Percentiles rank a stretch among this genome's conserved stretches.
Conservation (phyloP, 169 alveolate genomes). For the Cryptosporidium felis region DNA sequence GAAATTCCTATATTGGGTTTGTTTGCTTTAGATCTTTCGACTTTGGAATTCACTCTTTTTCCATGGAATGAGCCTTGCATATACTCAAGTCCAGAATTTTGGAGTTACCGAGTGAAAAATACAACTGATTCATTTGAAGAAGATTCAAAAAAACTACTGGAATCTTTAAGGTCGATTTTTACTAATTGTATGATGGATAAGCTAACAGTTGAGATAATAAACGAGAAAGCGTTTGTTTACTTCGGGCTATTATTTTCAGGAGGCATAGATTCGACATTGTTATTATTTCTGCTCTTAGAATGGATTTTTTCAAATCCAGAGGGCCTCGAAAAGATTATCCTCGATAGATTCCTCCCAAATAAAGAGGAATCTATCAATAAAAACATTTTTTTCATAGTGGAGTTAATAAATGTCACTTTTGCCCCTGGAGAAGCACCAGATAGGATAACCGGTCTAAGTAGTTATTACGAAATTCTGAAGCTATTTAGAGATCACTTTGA, state of each 20-base stretch:
- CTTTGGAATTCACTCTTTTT: background rate
- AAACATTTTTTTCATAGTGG: constrained; percentile 18
- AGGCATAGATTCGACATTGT: constrained; percentile 71
- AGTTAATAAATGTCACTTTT: constrained; percentile 50
- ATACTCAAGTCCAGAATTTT: background rate
- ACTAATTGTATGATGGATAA: background rate
- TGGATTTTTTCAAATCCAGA: background rate
- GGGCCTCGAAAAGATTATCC: background rate
- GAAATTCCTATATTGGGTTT: constrained; percentile 31
- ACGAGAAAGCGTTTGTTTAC: background rate
- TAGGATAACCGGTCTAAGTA: constrained; percentile 46
- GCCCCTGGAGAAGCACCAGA: constrained; percentile 63
- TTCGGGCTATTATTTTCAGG: constrained; percentile 72
- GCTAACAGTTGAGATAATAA: background rate
- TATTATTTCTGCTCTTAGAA: constrained; percentile 39
- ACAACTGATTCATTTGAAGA: background rate
- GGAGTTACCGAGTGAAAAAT: background rate
- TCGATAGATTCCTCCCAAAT: background rate
- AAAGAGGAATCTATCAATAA: background rate
- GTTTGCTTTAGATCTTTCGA: constrained; percentile 1
- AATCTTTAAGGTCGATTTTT: constrained; percentile 2
- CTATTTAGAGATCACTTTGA: background rate
- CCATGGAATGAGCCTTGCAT: constrained; percentile 4
- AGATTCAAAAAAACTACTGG: constrained; percentile 11
- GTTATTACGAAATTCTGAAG: constrained; percentile 35